These are phyloP conservation scores for Tremellales sp. DNA, from an alignment of 1,284 basidiomycete species.

Conservation along the genomic window DNA sequence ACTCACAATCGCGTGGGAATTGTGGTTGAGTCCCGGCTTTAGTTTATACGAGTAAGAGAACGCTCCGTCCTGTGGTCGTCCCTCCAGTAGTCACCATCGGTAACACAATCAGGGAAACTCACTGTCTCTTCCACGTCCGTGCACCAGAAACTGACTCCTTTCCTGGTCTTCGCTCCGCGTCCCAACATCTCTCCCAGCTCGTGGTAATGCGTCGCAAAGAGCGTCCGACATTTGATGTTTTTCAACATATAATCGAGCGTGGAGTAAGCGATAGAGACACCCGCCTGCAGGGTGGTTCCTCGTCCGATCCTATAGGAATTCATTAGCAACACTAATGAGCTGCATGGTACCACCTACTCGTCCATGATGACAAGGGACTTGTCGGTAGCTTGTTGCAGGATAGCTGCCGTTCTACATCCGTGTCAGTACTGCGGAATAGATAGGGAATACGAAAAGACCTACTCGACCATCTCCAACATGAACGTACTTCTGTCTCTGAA, in stretches of 20 bases:
- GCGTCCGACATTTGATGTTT: conserved; percentile 69
- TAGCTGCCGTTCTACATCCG: conserved; percentile 47
- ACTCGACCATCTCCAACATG: conserved; percentile 54
- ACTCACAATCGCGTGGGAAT: conserved; percentile 79
- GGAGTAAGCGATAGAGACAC: conserved; percentile 88
- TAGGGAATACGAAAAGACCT: conserved; percentile 13
- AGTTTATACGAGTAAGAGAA: conserved; percentile 83
- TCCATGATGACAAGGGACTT: conserved; percentile 92
- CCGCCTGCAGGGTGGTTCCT: conserved; percentile 88
- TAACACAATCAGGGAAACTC: conserved; percentile 32
- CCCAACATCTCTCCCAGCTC: conserved; percentile 83
- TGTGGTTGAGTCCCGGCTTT: conserved; percentile 75
- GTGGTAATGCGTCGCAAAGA: conserved; percentile 98
- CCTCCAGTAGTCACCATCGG: conserved; percentile 1
- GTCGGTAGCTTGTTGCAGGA: conserved; percentile 70
- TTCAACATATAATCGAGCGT: conserved; percentile 75
- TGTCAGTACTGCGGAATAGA: background rate
- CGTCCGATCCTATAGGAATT: conserved; percentile 63
- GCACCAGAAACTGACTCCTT: conserved; percentile 75
- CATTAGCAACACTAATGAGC: background rate
- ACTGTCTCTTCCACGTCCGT: conserved; percentile 79
- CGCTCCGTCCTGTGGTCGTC: conserved; percentile 60
- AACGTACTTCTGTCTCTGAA: conserved; percentile 91
- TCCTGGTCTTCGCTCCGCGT: conserved; percentile 46
- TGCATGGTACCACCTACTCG: conserved; percentile 52